Percentiles rank a stretch among this genome's conserved stretches.
These are phyloP conservation scores for Paramecium octaurelia DNA, from an alignment of 73 alveolate genomes.

Conservation along the genomic window DNA sequence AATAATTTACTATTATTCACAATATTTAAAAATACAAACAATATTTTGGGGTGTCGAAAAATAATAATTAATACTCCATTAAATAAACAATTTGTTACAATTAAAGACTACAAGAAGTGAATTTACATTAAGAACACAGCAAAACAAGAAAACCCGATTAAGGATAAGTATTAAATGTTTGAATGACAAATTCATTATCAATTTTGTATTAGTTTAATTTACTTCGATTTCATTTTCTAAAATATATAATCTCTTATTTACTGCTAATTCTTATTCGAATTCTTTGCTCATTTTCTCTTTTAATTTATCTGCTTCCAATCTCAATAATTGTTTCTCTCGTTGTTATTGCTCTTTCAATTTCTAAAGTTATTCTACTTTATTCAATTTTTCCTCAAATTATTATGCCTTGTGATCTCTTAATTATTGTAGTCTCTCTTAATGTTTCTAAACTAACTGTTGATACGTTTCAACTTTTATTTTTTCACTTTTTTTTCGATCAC, in stretches of 20 bases:
- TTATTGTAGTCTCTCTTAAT: neutral
- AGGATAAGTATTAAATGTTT: neutral
- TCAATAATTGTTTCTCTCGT: neutral
- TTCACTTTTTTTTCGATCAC: slow-evolving; percentile 1
- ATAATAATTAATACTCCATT: too few relatives aligned
- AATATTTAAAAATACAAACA: neutral
- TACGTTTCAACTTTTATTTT: neutral
- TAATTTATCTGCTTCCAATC: slow-evolving; percentile 6
- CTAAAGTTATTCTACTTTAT: neutral
- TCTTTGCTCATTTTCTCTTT: neutral
- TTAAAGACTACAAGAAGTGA: neutral
- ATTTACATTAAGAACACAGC: neutral
- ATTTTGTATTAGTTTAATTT: neutral
- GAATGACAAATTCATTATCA: neutral
- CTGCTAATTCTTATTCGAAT: neutral
- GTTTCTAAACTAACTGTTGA: neutral
- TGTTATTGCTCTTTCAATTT: neutral
- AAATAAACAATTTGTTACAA: neutral
- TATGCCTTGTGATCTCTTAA: neutral
- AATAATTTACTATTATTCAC: neutral
- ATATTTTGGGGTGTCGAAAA: neutral
- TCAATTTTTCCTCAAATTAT: neutral
- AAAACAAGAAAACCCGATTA: neutral
- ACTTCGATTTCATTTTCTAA: slow-evolving; percentile 5
- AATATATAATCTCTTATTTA: neutral